phyloP scores from a whole-genome alignment of 208 protist species.

The Entamoeba nuttalli region DNA sequence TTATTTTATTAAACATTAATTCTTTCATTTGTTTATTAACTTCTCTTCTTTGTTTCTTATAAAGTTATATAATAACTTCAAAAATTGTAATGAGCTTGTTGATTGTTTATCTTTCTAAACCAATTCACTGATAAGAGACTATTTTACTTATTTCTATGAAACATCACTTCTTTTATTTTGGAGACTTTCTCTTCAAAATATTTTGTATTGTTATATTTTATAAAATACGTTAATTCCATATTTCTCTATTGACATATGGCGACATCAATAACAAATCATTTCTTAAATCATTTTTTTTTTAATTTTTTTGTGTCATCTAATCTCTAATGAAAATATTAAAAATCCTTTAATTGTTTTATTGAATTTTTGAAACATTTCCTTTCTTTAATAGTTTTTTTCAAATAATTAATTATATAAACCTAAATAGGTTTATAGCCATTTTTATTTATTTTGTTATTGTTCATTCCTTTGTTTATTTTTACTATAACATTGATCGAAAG shows the following conservation, averaged over 20 bases:
- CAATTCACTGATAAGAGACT: background rate
- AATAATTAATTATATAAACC: background rate
- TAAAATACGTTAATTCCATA: background rate
- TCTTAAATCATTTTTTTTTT: background rate
- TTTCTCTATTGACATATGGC: background rate
- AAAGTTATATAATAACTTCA: too few relatives aligned
- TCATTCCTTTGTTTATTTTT: too few relatives aligned
- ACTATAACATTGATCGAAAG: too few relatives aligned
- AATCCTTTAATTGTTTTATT: background rate
- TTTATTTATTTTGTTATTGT: background rate
- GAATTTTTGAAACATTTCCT: background rate
- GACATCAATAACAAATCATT: background rate
- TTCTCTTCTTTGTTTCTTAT: too few relatives aligned
- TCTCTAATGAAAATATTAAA: background rate
- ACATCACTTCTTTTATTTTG: background rate
- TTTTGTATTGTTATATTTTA: background rate
- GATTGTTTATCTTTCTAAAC: too few relatives aligned
- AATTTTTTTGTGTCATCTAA: background rate
- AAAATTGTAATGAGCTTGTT: too few relatives aligned
- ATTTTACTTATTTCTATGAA: background rate
- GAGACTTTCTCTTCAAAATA: background rate
- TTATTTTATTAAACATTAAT: too few relatives aligned
- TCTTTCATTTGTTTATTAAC: too few relatives aligned
- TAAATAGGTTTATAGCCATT: background rate
- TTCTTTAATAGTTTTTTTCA: background rate